Percentiles rank a stretch among this genome's conserved stretches.
These are phyloP conservation scores for Sarocladium oryzae DNA, from an alignment of 2,329 filamentous ascomycete species.

Conservation along the genomic window DNA sequence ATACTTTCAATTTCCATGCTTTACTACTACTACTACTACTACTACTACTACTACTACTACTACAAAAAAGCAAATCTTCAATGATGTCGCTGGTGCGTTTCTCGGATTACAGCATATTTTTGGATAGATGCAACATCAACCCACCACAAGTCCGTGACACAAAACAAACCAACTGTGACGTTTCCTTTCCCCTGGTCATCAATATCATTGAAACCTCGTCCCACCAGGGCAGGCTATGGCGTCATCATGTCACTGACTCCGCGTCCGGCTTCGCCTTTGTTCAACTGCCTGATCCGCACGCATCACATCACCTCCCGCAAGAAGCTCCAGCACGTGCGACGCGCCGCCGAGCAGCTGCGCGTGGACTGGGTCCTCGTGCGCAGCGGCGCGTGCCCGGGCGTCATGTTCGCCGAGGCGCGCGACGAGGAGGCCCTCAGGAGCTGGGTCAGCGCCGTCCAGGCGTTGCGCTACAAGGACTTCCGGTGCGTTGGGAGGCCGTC, in stretches of 20 bases:
- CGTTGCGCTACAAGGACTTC: conserved; percentile 66
- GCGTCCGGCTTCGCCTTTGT: conserved; percentile 13
- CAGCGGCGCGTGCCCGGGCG: conserved; percentile 62
- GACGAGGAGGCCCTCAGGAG: conserved; percentile 46
- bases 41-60: too few species aligned
- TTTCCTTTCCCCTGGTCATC: too few species aligned
- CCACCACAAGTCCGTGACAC: too few species aligned
- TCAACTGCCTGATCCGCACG: conserved; percentile 61
- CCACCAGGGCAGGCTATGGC: background rate
- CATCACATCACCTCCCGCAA: conserved; percentile 79
- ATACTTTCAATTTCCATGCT: too few species aligned
- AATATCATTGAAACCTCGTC: background rate
- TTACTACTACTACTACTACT: too few species aligned
- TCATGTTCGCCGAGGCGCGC: conserved; percentile 68
- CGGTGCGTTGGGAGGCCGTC: conserved; percentile 52
- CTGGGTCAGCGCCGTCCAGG: conserved; percentile 61
- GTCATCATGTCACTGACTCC: background rate
- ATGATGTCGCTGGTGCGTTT: too few species aligned
- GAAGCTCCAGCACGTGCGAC: conserved; percentile 55
- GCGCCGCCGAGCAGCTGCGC: conserved; percentile 52
- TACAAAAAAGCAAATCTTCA: too few species aligned
- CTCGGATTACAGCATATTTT: too few species aligned
- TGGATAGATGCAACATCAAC: too few species aligned
- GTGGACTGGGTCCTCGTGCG: conserved; percentile 57
- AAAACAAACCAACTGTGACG: too few species aligned